Evolutionary conservation across 2,329 filamentous ascomycete species (phyloP).

Genomic region (Epichloe uncinata): DNA sequence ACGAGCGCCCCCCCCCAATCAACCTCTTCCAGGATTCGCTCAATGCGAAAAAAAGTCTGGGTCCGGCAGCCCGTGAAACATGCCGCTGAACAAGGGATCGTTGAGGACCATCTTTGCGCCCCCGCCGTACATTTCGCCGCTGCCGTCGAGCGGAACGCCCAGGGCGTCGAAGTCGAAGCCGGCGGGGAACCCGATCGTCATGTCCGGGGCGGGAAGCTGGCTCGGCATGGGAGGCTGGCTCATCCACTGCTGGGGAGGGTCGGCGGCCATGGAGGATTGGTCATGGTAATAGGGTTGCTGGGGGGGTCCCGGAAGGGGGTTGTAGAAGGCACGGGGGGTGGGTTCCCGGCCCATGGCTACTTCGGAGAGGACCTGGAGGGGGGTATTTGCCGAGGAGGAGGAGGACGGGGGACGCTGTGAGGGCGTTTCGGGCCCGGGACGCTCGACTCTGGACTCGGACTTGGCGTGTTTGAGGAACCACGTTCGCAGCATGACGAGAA

Average conservation of each 20-base stretch:
- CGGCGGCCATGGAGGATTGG: background rate
- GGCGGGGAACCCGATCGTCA: slow-evolving; percentile 12
- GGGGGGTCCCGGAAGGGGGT: slow-evolving; percentile 11
- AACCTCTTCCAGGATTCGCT: background rate
- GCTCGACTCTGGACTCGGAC: slow-evolving; percentile 2
- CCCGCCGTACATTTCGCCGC: slow-evolving; percentile 18
- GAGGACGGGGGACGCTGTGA: background rate
- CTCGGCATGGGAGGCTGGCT: background rate
- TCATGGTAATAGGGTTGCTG: slow-evolving; percentile 7
- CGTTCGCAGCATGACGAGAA: slow-evolving; percentile 54
- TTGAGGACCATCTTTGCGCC: slow-evolving; percentile 23
- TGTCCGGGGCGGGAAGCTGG: background rate
- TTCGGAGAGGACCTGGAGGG: slow-evolving; percentile 43
- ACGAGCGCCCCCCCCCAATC: too few relatives aligned
- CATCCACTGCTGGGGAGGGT: slow-evolving; percentile 6
- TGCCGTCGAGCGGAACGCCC: slow-evolving; percentile 14
- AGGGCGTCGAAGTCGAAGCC: slow-evolving; percentile 19
- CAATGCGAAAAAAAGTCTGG: slow-evolving; percentile 22
- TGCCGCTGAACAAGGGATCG: slow-evolving; percentile 27
- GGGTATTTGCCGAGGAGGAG: slow-evolving; percentile 30
- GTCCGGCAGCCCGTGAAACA: slow-evolving; percentile 23
- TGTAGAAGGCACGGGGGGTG: slow-evolving; percentile 9
- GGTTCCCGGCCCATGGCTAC: slow-evolving; percentile 34
- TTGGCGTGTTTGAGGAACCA: slow-evolving; percentile 49
- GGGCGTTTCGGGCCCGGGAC: too few relatives aligned